phyloP scores from a whole-genome alignment of 2,329 filamentous ascomycete species.

The Clonostachys rhizophaga region DNA sequence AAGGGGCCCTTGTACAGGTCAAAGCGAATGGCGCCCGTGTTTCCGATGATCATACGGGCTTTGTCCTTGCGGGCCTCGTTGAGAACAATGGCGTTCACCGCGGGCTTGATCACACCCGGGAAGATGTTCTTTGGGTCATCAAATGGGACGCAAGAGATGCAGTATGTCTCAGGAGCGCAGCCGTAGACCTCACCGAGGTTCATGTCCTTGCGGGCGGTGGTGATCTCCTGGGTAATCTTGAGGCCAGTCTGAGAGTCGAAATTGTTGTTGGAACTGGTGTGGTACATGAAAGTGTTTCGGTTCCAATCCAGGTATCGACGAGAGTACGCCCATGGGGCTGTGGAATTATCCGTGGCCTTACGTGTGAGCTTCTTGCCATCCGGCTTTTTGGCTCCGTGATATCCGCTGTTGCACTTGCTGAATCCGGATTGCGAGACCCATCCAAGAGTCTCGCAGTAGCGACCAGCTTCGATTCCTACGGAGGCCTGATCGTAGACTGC shows the following conservation, averaged over 20 bases:
- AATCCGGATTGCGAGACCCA: constrained; percentile 63
- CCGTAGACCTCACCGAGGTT: constrained; percentile 53
- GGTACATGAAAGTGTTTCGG: constrained; percentile 59
- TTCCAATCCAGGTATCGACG: constrained; percentile 68
- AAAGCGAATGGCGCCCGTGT: constrained; percentile 57
- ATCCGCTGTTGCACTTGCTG: constrained; percentile 36
- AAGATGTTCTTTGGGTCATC: constrained; percentile 49
- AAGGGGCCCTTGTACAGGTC: constrained; percentile 60
- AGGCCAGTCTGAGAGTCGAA: constrained; percentile 46
- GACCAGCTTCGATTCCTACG: constrained; percentile 57
- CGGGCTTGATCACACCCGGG: constrained; percentile 39
- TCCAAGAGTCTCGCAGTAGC: constrained; percentile 65
- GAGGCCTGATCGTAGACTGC: constrained; percentile 57
- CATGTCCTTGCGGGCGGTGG: constrained; percentile 41
- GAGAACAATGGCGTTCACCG: constrained; percentile 44
- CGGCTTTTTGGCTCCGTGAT: constrained; percentile 23
- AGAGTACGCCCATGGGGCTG: constrained; percentile 39
- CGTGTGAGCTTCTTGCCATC: constrained; percentile 31
- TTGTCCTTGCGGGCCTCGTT: constrained; percentile 42
- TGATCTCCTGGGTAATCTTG: constrained; percentile 42
- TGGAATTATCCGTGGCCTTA: constrained; percentile 28
- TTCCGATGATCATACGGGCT: constrained; percentile 52
- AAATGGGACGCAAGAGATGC: constrained; percentile 50
- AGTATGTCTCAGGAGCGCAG: constrained; percentile 57
- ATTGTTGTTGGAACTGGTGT: constrained; percentile 45